Conservation (phyloP, 148 eudicot genomes). For the Rhododendron ferrugineum region DNA sequence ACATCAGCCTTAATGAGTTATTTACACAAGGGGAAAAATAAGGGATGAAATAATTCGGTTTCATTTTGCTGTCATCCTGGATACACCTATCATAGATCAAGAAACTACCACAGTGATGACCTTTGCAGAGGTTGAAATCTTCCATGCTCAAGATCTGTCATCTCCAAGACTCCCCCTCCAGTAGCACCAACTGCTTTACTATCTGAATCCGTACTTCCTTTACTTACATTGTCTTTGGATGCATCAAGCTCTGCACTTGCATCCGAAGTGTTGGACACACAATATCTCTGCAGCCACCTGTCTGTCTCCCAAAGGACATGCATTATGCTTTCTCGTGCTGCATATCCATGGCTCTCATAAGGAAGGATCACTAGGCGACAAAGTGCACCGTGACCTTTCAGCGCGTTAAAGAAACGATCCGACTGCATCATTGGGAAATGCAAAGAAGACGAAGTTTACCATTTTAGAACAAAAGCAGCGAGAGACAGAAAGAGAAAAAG, state of each 20-base stretch:
- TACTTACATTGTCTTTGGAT: slow-evolving; percentile 23
- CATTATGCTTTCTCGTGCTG: slow-evolving; percentile 96
- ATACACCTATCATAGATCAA: neutral
- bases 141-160: slow-evolving; percentile 30
- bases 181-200: slow-evolving; percentile 45
- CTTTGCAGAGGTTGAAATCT: slow-evolving; percentile 24
- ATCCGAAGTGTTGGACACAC: slow-evolving; percentile 46
- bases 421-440: slow-evolving; percentile 48
- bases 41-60: neutral
- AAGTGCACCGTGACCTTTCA: slow-evolving; percentile 96
- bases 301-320: slow-evolving; percentile 98
- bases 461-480: neutral
- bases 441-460: neutral
- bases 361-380: slow-evolving; percentile 90
- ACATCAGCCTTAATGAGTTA: neutral
- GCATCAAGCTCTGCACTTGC: slow-evolving; percentile 31
- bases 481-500: neutral
- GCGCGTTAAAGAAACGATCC: slow-evolving; percentile 82
- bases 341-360: slow-evolving; percentile 91
- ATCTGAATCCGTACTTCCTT: slow-evolving; percentile 22
- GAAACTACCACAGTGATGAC: slow-evolving; percentile 70
- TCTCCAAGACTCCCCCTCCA: slow-evolving; percentile 68
- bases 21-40: neutral
- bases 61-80: neutral
- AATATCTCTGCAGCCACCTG: slow-evolving; percentile 87